Conservation (phyloP, 2,329 filamentous ascomycete genomes). For the Epichloe brachyelytri region DNA sequence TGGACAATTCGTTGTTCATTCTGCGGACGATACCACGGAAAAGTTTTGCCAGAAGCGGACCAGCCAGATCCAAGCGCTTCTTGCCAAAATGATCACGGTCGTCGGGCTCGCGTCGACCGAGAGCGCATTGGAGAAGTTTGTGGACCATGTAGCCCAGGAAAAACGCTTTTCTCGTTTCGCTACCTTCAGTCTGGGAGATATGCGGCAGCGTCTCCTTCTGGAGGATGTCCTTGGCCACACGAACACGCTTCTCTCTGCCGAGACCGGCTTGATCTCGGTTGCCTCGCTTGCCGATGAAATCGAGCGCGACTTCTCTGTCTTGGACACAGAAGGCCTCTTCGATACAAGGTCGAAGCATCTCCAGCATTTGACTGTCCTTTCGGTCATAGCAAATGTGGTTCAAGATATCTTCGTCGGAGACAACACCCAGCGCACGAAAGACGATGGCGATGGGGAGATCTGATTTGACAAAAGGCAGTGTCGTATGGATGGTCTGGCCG, state of each 20-base stretch:
- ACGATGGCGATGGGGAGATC: slow-evolving; percentile 92
- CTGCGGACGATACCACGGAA: slow-evolving; percentile 88
- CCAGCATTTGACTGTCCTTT: slow-evolving; percentile 91
- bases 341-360: slow-evolving; percentile 93
- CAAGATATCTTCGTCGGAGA: slow-evolving; percentile 94
- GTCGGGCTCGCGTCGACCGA: slow-evolving; percentile 86
- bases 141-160: slow-evolving; percentile 99
- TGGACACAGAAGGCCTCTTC: slow-evolving; percentile 96
- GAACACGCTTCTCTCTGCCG: slow-evolving; percentile 74
- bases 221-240: slow-evolving; percentile 85
- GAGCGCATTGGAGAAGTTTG: slow-evolving; percentile 80
- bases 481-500: slow-evolving; percentile 79
- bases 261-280: slow-evolving; percentile 47
- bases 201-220: slow-evolving; percentile 95
- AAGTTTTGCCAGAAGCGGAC: slow-evolving; percentile 86
- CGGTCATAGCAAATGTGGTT: slow-evolving; percentile 97
- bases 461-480: slow-evolving; percentile 83
- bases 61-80: slow-evolving; percentile 91
- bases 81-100: slow-evolving; percentile 99
- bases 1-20: slow-evolving; percentile 80
- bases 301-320: slow-evolving; percentile 83
- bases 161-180: slow-evolving; percentile 91
- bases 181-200: slow-evolving; percentile 89
- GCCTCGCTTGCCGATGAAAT: slow-evolving; percentile 91
- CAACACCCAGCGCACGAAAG: slow-evolving; percentile 87